A percentile compares a stretch with the other conserved stretches of the same genome.
Evolutionary conservation across 1,284 basidiomycete genomes (phyloP).

Genomic region (Psilocybe mexicana): DNA sequence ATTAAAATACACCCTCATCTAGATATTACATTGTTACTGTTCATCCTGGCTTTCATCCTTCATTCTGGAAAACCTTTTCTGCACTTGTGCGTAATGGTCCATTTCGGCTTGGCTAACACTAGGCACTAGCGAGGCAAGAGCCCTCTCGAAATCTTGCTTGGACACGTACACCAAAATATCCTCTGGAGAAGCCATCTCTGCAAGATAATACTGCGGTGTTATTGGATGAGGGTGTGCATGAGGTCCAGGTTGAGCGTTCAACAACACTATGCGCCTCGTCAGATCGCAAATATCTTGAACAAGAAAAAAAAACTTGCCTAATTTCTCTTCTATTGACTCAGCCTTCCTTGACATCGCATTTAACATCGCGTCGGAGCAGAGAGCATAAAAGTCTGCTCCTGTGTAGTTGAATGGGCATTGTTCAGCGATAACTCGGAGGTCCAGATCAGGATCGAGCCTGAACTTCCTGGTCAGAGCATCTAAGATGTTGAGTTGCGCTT

Average conservation of each 20-base stretch:
- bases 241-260: constrained; percentile 44
- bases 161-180: constrained; percentile 82
- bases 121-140: constrained; percentile 78
- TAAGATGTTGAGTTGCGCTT: constrained; percentile 86
- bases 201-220: constrained; percentile 91
- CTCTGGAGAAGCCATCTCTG: constrained; percentile 74
- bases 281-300: neutral
- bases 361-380: constrained; percentile 96
- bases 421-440: constrained; percentile 69
- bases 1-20: neutral
- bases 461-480: constrained; percentile 94
- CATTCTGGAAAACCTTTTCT: constrained; percentile 62
- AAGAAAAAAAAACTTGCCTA: constrained; percentile 45
- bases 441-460: constrained; percentile 71
- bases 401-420: constrained; percentile 92
- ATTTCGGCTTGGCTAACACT: constrained; percentile 91
- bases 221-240: constrained; percentile 67
- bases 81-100: constrained; percentile 81
- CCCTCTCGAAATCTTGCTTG: constrained; percentile 73
- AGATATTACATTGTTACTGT: neutral
- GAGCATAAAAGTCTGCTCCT: constrained; percentile 96
- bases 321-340: constrained; percentile 71
- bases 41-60: neutral
- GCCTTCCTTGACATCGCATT: constrained; percentile 94
- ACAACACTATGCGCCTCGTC: constrained; percentile 36